phyloP scores from a whole-genome alignment of 2,329 filamentous ascomycete species.

The Aspergillus terreus region DNA sequence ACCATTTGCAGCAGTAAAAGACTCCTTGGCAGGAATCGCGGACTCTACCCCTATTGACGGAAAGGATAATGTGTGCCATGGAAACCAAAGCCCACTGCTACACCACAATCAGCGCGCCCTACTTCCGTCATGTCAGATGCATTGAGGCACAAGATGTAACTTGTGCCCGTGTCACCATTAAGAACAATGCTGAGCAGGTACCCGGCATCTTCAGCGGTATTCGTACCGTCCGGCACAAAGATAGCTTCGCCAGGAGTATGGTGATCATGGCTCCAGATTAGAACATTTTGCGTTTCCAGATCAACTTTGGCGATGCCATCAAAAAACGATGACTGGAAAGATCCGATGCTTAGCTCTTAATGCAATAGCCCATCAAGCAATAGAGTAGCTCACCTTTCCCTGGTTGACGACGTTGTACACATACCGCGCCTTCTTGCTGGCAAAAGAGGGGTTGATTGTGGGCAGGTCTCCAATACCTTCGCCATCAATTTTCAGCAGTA shows the following conservation, averaged over 20 bases:
- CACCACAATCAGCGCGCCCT: constrained; percentile 45
- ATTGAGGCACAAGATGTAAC: constrained; percentile 49
- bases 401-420: constrained; percentile 46
- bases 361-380: neutral
- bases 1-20: no score
- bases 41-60: no score
- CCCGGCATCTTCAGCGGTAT: constrained; percentile 46
- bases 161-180: constrained; percentile 46
- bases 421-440: constrained; percentile 43
- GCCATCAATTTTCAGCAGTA: neutral
- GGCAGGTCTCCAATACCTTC: constrained; percentile 39
- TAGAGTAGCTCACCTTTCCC: constrained; percentile 28
- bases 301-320: constrained; percentile 51
- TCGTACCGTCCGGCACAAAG: constrained; percentile 35
- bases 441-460: constrained; percentile 43
- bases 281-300: constrained; percentile 33
- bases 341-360: neutral
- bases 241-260: constrained; percentile 52
- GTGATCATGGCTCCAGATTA: constrained; percentile 44
- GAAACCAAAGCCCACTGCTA: constrained; percentile 48
- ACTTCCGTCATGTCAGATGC: constrained; percentile 47
- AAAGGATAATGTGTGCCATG: constrained; percentile 39
- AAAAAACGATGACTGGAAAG: constrained; percentile 37
- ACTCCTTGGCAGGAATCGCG: no score
- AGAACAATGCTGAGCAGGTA: constrained; percentile 49